A percentile compares a stretch with the other conserved stretches of the same genome.
phyloP scores from a whole-genome alignment of 2,329 filamentous ascomycete species.

The Colletotrichum euphorbiae region DNA sequence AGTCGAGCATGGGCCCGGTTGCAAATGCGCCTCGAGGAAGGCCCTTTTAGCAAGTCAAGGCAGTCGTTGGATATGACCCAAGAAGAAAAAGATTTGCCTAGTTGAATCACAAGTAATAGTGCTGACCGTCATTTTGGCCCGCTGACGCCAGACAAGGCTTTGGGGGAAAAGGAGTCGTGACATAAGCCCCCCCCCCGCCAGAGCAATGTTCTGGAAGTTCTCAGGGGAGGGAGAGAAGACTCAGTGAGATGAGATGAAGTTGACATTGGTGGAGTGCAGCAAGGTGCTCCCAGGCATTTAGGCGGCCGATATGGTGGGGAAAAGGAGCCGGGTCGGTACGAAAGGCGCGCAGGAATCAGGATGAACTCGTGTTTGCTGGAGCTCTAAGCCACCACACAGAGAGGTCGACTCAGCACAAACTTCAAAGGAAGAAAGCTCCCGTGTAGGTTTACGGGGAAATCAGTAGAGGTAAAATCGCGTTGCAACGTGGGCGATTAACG shows the following conservation, averaged over 20 bases:
- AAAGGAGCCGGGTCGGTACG: conserved; percentile 15
- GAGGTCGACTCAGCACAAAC: background rate
- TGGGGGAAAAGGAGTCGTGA: conserved; percentile 9
- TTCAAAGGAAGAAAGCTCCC: conserved; percentile 11
- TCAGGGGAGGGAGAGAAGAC: background rate
- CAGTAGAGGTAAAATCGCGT: conserved; percentile 16
- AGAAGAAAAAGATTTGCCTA: no score
- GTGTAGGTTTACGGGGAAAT: conserved; percentile 29
- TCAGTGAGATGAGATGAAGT: conserved; percentile 18
- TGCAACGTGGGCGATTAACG: conserved; percentile 34
- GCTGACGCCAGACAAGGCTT: conserved; percentile 1
- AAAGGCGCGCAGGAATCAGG: background rate
- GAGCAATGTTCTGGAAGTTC: conserved; percentile 18
- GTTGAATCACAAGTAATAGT: background rate
- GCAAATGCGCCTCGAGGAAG: background rate
- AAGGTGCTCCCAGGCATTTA: background rate
- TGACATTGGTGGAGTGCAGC: conserved; percentile 11
- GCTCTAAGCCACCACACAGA: conserved; percentile 22
- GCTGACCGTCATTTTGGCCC: conserved; percentile 8
- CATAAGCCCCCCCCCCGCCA: background rate
- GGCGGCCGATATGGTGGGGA: conserved; percentile 3
- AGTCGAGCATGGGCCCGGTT: conserved; percentile 12
- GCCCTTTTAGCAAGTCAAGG: background rate
- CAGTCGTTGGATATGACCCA: no score
- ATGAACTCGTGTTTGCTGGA: background rate